Evolutionary conservation across 495 filamentous ascomycete species (phyloP).

Genomic region (Evernia prunastri): DNA sequence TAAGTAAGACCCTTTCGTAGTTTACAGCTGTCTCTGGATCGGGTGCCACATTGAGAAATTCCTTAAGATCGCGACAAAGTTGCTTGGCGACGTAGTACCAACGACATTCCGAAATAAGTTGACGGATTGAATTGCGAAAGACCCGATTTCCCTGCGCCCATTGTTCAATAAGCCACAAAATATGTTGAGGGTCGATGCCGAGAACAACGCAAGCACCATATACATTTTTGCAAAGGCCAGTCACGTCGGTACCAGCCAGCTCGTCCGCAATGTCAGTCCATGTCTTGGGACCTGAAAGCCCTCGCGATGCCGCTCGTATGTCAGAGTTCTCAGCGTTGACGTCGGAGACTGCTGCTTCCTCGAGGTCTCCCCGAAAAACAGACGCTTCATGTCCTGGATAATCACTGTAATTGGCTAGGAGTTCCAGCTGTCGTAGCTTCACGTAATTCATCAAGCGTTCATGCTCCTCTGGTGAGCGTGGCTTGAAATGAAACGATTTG

Average conservation of each 20-base stretch:
- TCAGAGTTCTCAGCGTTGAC: conserved; percentile 2
- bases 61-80: conserved; percentile 22
- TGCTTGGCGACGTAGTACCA: conserved; percentile 16
- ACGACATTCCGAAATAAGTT: conserved; percentile 17
- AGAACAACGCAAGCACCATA: conserved; percentile 14
- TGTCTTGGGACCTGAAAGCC: conserved; percentile 1
- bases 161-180: conserved; percentile 21
- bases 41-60: conserved; percentile 19
- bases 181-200: conserved; percentile 14
- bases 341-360: conserved; percentile 17
- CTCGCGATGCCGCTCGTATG: conserved; percentile 1
- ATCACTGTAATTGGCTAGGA: conserved; percentile 22
- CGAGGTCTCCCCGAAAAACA: conserved; percentile 16
- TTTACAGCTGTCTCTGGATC: conserved; percentile 19
- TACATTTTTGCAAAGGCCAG: conserved; percentile 12
- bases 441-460: conserved; percentile 14
- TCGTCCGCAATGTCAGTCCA: conserved; percentile 19
- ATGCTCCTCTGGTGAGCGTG: conserved; percentile 18
- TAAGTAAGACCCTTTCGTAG: conserved; percentile 19
- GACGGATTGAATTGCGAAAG: conserved; percentile 14
- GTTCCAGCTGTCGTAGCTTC: conserved; percentile 17
- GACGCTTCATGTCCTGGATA: conserved; percentile 17
- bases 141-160: conserved; percentile 18
- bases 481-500: conserved; percentile 18
- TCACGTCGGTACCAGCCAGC: conserved; percentile 15